Percentiles rank a stretch among this genome's conserved stretches.
These are phyloP conservation scores for Penicillium goetzii DNA, from an alignment of 495 filamentous ascomycete species.

Conservation along the genomic window DNA sequence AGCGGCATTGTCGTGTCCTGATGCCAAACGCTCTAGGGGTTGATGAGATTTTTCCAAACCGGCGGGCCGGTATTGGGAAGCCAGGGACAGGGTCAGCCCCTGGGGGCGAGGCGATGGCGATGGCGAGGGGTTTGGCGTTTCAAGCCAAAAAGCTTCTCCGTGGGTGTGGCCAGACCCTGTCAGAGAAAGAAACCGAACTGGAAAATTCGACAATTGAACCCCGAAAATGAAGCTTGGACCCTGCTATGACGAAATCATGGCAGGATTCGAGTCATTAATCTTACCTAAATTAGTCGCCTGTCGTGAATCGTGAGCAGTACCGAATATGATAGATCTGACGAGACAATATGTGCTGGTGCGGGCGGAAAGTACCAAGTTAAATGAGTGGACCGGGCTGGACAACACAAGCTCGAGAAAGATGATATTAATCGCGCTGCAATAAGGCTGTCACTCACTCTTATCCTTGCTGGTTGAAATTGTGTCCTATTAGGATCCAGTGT, in stretches of 20 bases:
- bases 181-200: not conserved
- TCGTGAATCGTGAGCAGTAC: constrained; percentile 3
- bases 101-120: not conserved
- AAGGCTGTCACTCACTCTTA: not conserved
- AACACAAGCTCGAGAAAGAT: not conserved
- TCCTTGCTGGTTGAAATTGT: not conserved
- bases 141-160: constrained; percentile 12
- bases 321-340: not conserved
- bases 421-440: not conserved
- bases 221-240: not conserved
- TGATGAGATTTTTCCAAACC: not conserved
- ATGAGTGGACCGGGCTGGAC: not conserved
- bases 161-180: not conserved
- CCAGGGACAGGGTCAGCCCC: not conserved
- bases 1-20: too few relatives aligned
- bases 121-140: constrained; percentile 9
- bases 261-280: not conserved
- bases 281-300: not conserved
- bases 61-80: not conserved
- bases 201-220: not conserved
- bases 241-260: not conserved
- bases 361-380: not conserved
- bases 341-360: not conserved
- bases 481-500: not conserved
- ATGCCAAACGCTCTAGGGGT: not conserved